phyloP scores from a whole-genome alignment of 2,329 filamentous ascomycete species.

The Fusarium gaditjirri region DNA sequence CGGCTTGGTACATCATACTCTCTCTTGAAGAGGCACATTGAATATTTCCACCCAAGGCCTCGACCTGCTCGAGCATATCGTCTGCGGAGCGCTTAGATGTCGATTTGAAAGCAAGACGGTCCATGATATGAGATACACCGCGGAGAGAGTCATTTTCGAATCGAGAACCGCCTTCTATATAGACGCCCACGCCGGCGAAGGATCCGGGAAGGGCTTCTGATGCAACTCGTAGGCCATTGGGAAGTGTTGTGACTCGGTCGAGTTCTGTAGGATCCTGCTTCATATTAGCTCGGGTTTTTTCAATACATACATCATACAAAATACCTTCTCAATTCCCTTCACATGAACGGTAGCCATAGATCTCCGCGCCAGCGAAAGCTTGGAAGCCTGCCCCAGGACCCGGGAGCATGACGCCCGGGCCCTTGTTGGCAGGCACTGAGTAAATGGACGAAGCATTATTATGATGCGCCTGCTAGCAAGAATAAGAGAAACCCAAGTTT shows the following conservation, averaged over 20 bases:
- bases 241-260: constrained; percentile 85
- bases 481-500: constrained; percentile 3
- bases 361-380: constrained; percentile 38
- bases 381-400: constrained; percentile 39
- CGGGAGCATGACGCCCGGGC: constrained; percentile 41
- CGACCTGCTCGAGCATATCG: constrained; percentile 87
- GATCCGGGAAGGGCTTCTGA: constrained; percentile 94
- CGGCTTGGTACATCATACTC: constrained; percentile 98
- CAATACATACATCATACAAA: fast-evolving
- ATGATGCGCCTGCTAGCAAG: constrained; percentile 15
- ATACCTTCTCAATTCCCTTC: constrained; percentile 52
- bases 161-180: constrained; percentile 93
- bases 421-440: constrained; percentile 47
- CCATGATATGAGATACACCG: constrained; percentile 95
- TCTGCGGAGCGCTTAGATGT: constrained; percentile 79
- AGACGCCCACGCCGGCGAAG: constrained; percentile 94
- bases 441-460: constrained; percentile 52
- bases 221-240: constrained; percentile 93
- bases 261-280: constrained; percentile 83
- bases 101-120: constrained; percentile 92
- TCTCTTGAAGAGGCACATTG: constrained; percentile 96
- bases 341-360: constrained; percentile 50
- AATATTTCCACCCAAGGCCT: constrained; percentile 92
- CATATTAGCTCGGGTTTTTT: neutral
- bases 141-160: constrained; percentile 88